Conservation (phyloP, 305 asterid species). For the Euphrasia arctica region DNA sequence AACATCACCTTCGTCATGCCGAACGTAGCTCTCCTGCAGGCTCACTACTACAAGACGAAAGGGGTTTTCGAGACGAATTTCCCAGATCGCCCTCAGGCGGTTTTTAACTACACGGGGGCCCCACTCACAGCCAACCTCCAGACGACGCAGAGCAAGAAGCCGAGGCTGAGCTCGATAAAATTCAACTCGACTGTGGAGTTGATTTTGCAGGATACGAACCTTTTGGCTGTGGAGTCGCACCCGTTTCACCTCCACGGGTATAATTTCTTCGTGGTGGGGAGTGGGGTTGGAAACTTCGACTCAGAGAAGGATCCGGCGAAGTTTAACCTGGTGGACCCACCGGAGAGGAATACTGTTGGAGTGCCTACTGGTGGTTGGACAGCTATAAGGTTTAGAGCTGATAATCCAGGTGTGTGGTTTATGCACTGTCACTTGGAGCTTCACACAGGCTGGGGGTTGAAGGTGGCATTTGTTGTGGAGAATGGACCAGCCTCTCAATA, state of each 20-base stretch:
- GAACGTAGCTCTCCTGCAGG: constrained; percentile 47
- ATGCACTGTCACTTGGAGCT: constrained; percentile 66
- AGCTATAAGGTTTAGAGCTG: constrained; percentile 61
- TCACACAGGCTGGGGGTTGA: constrained; percentile 65
- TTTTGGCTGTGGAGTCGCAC: constrained; percentile 57
- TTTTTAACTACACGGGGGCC: constrained; percentile 68
- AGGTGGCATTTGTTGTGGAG: constrained; percentile 56
- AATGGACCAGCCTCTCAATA: constrained; percentile 44
- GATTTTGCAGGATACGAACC: constrained; percentile 64
- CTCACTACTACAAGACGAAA: constrained; percentile 46
- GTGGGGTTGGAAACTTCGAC: constrained; percentile 52
- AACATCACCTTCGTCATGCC: constrained; percentile 73
- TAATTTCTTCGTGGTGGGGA: constrained; percentile 62
- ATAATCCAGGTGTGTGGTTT: constrained; percentile 76
- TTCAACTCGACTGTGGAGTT: constrained; percentile 62
- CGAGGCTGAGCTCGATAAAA: constrained; percentile 43
- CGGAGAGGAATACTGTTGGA: constrained; percentile 60
- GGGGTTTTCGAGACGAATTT: constrained; percentile 47
- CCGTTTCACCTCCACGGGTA: constrained; percentile 79
- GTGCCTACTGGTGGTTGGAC: constrained; percentile 77
- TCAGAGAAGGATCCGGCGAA: constrained; percentile 38
- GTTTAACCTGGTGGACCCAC: constrained; percentile 56
- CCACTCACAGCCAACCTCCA: constrained; percentile 54
- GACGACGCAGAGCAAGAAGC: constrained; percentile 26
- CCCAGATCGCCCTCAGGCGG: constrained; percentile 54